These are phyloP conservation scores for Arthroderma sp. DNA, from an alignment of 2,329 filamentous ascomycete genomes.

Conservation along the genomic window DNA sequence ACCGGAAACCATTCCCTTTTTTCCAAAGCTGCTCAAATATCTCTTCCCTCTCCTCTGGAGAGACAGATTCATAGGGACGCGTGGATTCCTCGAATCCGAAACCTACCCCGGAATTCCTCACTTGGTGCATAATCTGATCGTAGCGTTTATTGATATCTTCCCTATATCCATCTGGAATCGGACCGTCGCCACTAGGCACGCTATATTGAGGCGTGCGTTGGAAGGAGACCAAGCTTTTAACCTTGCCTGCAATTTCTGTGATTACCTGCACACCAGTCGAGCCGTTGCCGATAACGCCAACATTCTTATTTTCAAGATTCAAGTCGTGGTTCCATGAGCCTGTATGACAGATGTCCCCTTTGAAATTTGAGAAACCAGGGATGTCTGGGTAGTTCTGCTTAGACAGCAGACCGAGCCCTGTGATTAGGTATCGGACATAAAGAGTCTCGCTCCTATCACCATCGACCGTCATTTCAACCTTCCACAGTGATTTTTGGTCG, in stretches of 20 bases:
- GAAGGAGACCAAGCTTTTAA: slow-evolving; percentile 28
- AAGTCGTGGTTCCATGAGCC: slow-evolving; percentile 31
- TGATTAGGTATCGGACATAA: slow-evolving; percentile 27
- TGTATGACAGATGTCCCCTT: slow-evolving; percentile 32
- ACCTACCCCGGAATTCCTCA: slow-evolving; percentile 14
- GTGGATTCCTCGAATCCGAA: too few species aligned
- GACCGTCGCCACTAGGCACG: slow-evolving; percentile 18
- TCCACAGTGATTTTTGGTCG: slow-evolving; percentile 17
- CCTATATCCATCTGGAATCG: slow-evolving; percentile 5
- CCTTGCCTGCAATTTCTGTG: slow-evolving; percentile 26
- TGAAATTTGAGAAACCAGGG: slow-evolving; percentile 25
- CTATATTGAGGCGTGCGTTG: slow-evolving; percentile 31
- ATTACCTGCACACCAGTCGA: slow-evolving; percentile 31
- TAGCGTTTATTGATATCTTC: slow-evolving; percentile 4
- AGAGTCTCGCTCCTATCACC: slow-evolving; percentile 16
- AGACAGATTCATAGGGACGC: too few species aligned
- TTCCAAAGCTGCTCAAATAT: slow-evolving; percentile 10
- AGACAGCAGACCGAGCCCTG: slow-evolving; percentile 30
- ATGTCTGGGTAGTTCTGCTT: slow-evolving; percentile 35
- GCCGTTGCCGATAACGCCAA: slow-evolving; percentile 34
- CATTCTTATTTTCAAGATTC: slow-evolving; percentile 28
- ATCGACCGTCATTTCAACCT: slow-evolving; percentile 18
- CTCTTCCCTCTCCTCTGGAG: not conserved
- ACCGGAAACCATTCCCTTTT: slow-evolving; percentile 9
- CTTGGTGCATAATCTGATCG: slow-evolving; percentile 17